Conservation (phyloP, 768 basidiomycete genomes). For the Russula sp. region DNA sequence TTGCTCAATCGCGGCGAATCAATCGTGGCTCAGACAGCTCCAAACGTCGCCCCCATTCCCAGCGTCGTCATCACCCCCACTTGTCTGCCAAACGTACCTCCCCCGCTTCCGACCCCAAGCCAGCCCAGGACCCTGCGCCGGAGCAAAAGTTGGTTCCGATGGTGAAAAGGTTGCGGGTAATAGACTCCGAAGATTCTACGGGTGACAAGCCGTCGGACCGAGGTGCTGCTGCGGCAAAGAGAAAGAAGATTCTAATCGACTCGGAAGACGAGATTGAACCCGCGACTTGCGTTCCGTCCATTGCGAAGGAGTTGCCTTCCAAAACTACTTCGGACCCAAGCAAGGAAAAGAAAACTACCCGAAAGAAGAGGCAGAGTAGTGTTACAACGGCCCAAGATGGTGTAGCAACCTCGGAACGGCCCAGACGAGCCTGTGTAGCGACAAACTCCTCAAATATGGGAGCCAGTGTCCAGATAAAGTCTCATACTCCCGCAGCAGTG, state of each 20-base stretch:
- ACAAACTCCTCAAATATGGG: background rate
- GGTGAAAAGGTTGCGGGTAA: slow-evolving; percentile 24
- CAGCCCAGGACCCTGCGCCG: slow-evolving; percentile 24
- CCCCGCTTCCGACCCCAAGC: background rate
- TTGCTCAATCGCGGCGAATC: slow-evolving; percentile 18
- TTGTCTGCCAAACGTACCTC: slow-evolving; percentile 12
- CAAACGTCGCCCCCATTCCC: slow-evolving; percentile 3
- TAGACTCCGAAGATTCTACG: slow-evolving; percentile 24
- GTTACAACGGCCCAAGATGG: background rate
- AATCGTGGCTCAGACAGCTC: slow-evolving; percentile 4
- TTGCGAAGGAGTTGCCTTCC: slow-evolving; percentile 1
- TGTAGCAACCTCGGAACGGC: slow-evolving; percentile 1
- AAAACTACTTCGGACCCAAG: background rate
- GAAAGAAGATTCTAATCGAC: slow-evolving; percentile 11
- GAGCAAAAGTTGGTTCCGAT: slow-evolving; percentile 30
- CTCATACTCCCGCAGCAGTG: background rate
- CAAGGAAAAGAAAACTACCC: slow-evolving; percentile 1
- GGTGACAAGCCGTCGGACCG: slow-evolving; percentile 5
- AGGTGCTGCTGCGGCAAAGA: slow-evolving; percentile 9
- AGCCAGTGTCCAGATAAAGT: background rate
- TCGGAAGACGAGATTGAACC: slow-evolving; percentile 20
- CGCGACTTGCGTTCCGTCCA: background rate
- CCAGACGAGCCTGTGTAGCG: slow-evolving; percentile 7
- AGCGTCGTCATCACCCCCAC: slow-evolving; percentile 16
- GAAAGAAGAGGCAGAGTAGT: background rate